Percentiles rank a stretch among this genome's conserved stretches.
phyloP scores from a whole-genome alignment of 495 filamentous ascomycete genomes.

The Entonaema liquescens region DNA sequence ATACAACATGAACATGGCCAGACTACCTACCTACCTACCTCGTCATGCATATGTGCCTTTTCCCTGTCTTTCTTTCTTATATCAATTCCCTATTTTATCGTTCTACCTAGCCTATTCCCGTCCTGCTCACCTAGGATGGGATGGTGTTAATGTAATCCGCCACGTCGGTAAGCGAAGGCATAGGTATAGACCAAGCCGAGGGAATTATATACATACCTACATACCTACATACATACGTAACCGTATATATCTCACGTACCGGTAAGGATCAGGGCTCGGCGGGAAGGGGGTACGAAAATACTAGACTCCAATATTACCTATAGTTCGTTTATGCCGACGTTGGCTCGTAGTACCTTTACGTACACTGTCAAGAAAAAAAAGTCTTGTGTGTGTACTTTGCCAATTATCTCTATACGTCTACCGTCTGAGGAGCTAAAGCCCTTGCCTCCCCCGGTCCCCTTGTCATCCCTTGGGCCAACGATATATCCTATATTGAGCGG shows the following conservation, averaged over 20 bases:
- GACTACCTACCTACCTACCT: constrained; percentile 42
- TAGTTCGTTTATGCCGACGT: constrained; percentile 23
- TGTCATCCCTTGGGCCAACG: constrained; percentile 44
- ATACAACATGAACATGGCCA: constrained; percentile 43
- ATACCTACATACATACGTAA: too few relatives aligned
- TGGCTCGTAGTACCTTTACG: constrained; percentile 23
- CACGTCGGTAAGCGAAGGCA: constrained; percentile 5
- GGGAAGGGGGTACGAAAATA: constrained; percentile 25
- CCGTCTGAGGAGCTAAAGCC: constrained; percentile 21
- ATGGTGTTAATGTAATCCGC: neutral
- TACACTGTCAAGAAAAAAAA: constrained; percentile 23
- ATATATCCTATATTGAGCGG: constrained; percentile 49
- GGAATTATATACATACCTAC: constrained; percentile 8
- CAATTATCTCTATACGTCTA: constrained; percentile 10
- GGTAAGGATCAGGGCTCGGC: constrained; percentile 29
- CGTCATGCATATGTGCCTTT: constrained; percentile 39
- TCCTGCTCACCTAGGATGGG: constrained; percentile 14
- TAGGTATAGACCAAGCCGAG: neutral
- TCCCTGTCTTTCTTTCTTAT: constrained; percentile 24
- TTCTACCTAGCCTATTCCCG: constrained; percentile 30
- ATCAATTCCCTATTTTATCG: constrained; percentile 26
- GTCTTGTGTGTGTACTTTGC: constrained; percentile 19
- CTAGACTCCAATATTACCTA: constrained; percentile 23
- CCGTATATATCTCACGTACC: constrained; percentile 10
- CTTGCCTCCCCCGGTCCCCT: constrained; percentile 41